phyloP scores from a whole-genome alignment of 106 monocot genomes.

The Ottelia alismoides region DNA sequence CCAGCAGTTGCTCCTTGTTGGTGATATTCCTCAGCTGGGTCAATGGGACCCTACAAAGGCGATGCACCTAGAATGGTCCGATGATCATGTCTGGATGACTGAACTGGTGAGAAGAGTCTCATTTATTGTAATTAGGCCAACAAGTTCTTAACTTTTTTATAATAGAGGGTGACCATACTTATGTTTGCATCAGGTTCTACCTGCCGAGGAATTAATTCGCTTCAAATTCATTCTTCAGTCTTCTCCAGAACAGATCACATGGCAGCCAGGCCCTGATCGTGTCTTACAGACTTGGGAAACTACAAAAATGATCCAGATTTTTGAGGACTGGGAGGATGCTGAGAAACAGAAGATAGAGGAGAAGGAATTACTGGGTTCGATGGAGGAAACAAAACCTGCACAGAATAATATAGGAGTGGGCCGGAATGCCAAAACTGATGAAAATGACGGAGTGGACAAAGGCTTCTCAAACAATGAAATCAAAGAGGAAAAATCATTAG shows the following conservation, averaged over 20 bases:
- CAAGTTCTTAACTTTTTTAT: not conserved
- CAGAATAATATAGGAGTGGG: too few relatives aligned
- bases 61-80: slow-evolving; percentile 43
- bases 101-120: slow-evolving; percentile 30
- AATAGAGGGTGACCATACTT: not conserved
- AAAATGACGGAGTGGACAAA: too few relatives aligned
- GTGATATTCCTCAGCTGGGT: slow-evolving; percentile 33
- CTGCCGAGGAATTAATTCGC: slow-evolving; percentile 28
- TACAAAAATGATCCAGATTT: slow-evolving; percentile 25
- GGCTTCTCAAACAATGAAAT: too few relatives aligned
- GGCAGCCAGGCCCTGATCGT: slow-evolving; percentile 60
- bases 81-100: slow-evolving; percentile 45
- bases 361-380: not conserved
- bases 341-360: not conserved
- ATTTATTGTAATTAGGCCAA: too few relatives aligned
- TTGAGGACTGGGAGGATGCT: slow-evolving; percentile 6
- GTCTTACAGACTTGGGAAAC: slow-evolving; percentile 22
- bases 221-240: slow-evolving; percentile 48
- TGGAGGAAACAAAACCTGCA: not conserved
- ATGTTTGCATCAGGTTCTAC: slow-evolving; percentile 32
- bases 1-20: slow-evolving; percentile 37
- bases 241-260: slow-evolving; percentile 21
- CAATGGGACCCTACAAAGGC: slow-evolving; percentile 46
- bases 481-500: too few relatives aligned
- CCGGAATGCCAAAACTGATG: too few relatives aligned